Evolutionary conservation across 768 basidiomycete species (phyloP).

Genomic region (Leccinum disarticulatum): DNA sequence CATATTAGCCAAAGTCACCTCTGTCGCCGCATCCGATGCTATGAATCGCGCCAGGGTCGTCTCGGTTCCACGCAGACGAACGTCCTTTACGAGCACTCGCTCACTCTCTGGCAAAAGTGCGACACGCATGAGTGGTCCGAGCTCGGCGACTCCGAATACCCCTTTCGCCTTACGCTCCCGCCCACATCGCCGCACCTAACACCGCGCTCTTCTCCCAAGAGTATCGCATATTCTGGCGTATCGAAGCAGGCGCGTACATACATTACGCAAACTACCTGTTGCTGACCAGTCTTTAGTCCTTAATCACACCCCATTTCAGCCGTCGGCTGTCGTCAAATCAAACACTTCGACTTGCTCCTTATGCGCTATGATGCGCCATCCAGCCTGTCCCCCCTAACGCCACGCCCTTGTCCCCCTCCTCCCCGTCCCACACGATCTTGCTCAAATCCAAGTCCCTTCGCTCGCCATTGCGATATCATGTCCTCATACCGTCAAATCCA

Average conservation of each 20-base stretch:
- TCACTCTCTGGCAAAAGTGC: constrained; percentile 68
- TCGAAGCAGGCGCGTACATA: constrained; percentile 70
- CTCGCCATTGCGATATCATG: constrained; percentile 57
- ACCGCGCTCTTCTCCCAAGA: constrained; percentile 67
- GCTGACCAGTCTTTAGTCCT: constrained; percentile 49
- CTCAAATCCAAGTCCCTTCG: constrained; percentile 55
- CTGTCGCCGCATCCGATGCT: constrained; percentile 75
- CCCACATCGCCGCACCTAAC: constrained; percentile 61
- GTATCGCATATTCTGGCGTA: constrained; percentile 78
- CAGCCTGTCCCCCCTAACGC: constrained; percentile 34
- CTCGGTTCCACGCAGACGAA: constrained; percentile 58
- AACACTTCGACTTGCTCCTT: constrained; percentile 71
- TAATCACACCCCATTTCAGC: constrained; percentile 60
- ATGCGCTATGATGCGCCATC: constrained; percentile 65
- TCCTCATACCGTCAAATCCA: constrained; percentile 54
- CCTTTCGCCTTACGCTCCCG: constrained; percentile 69
- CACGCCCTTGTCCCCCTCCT: constrained; percentile 32
- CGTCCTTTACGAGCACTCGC: constrained; percentile 64
- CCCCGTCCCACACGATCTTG: constrained; percentile 39
- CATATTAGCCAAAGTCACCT: constrained; percentile 63
- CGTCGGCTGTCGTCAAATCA: constrained; percentile 66
- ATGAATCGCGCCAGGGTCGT: constrained; percentile 71
- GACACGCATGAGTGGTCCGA: constrained; percentile 55
- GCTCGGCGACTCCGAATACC: constrained; percentile 63
- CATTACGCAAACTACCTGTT: constrained; percentile 7